Evolutionary conservation across 2,329 filamentous ascomycete species (phyloP), one percentile per base, ranked within the genome.

Genomic region (Diaporthe caulivora): DNA sequence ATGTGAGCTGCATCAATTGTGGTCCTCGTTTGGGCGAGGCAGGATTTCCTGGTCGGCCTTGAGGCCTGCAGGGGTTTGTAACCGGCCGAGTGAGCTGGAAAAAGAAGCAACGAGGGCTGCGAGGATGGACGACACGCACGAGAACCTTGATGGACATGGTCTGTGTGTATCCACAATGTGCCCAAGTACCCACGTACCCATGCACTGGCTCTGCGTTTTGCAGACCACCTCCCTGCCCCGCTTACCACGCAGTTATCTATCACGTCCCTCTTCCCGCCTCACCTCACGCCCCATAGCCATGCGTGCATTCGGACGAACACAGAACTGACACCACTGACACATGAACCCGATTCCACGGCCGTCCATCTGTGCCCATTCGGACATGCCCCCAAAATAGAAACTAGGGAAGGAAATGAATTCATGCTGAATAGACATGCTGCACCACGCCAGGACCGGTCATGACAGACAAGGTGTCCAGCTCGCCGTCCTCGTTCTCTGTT

Each of bases 91-190:
- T 40, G 62, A 67, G 21, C 10, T 60, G 29, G 17, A 65, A 64
- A 29, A 47, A 65, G 29, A 65, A 65, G 60, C 60, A 67, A 47
- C 40, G 53, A 13, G 62, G 31, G 47, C 44, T 5, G n/a, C n/a
- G 34, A 34, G 34, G 34, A 34, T 9, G 34, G 60, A 37, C 21
- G 44, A 65, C 24, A 51, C 37, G 57, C 40, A 26, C 18, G 42
- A 49, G 60, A 17, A 64, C 60, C 60, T 49, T 34, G 26, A 64
- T 64, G 60, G 58, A 62, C 58, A 62, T 62, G 58, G 58, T 62
- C 58, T 62, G 58, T 13, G 40, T 17, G 15, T 18, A 62, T 62
- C 58, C 24, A 2, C 4, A 2, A 31, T 8, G 26, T 42, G 31
- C 40, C 8, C 58, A 31, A n/a, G 40, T 47, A 62, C 58, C 31